Conservation (phyloP, 176 grass and related monocot species). For the Echinochloa phyllopogon region DNA sequence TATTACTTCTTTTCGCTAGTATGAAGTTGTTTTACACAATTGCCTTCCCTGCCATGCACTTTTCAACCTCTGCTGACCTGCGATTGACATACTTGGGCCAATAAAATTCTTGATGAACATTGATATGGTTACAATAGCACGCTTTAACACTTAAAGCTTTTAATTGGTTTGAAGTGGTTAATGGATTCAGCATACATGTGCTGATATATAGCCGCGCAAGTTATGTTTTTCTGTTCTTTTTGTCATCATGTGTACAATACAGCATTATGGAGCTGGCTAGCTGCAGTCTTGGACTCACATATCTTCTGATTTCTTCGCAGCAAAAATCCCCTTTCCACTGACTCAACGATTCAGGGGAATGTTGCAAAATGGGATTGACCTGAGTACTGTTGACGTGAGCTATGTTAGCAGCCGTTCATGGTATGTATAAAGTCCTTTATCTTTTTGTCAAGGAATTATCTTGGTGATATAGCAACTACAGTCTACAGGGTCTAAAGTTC, state of each 20-base stretch:
- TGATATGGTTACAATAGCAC: too few species aligned
- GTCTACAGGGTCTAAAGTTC: not conserved
- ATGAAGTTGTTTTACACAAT: not conserved
- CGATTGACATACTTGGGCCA: not conserved
- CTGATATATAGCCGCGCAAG: not conserved
- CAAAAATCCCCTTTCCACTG: constrained; percentile 94
- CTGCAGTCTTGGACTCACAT: constrained; percentile 24
- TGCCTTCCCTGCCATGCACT: not conserved
- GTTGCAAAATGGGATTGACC: constrained; percentile 98
- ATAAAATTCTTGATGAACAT: constrained; percentile 10
- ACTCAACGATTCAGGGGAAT: constrained; percentile 95
- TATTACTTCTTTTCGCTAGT: not conserved
- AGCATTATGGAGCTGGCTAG: not conserved
- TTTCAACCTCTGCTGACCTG: not conserved
- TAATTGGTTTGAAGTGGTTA: not conserved
- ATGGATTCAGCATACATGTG: not conserved
- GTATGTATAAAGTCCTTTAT: constrained; percentile 44
- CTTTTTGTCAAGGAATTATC: constrained; percentile 21
- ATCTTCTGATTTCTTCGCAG: constrained; percentile 51
- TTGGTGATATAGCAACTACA: constrained; percentile 1
- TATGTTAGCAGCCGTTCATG: constrained; percentile 99
- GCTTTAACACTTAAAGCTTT: constrained; percentile 2
- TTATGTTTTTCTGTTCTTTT: constrained; percentile 3
- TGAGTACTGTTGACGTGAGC: constrained; percentile 98
- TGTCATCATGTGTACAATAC: not conserved